phyloP scores from a whole-genome alignment of 495 filamentous ascomycete species.

The Alectoria sarmentosa region DNA sequence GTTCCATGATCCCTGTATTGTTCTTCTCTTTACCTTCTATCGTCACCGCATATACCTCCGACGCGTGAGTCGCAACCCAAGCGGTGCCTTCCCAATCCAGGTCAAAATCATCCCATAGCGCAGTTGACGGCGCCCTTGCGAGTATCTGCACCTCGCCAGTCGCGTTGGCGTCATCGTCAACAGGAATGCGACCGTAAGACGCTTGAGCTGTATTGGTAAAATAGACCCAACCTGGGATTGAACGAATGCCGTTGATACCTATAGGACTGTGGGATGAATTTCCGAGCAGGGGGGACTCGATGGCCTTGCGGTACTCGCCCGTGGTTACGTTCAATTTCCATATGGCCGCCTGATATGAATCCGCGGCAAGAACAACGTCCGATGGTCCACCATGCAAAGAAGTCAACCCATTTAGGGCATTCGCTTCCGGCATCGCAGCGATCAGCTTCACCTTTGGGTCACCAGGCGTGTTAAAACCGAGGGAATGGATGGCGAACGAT shows the following conservation, averaged over 20 bases:
- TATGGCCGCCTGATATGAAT: constrained; percentile 32
- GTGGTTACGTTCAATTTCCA: constrained; percentile 33
- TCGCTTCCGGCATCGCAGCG: constrained; percentile 33
- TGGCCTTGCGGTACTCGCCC: constrained; percentile 30
- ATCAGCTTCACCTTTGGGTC: constrained; percentile 25
- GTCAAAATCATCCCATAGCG: constrained; percentile 33
- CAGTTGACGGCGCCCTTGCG: constrained; percentile 23
- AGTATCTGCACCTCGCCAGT: constrained; percentile 30
- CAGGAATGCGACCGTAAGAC: constrained; percentile 32
- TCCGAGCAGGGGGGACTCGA: constrained; percentile 31
- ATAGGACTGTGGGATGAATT: constrained; percentile 18
- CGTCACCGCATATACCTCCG: constrained; percentile 29
- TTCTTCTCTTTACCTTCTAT: constrained; percentile 28
- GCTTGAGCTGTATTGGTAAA: constrained; percentile 34
- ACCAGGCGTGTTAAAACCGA: constrained; percentile 28
- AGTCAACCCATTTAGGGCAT: constrained; percentile 37
- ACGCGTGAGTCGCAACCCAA: constrained; percentile 33
- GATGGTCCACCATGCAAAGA: constrained; percentile 26
- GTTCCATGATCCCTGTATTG: constrained; percentile 28
- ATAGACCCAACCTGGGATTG: constrained; percentile 33
- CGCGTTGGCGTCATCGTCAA: constrained; percentile 27
- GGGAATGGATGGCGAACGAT: constrained; percentile 35
- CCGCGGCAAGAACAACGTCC: constrained; percentile 35
- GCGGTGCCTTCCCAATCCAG: constrained; percentile 33
- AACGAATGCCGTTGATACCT: constrained; percentile 38